Conservation (phyloP, 352 stramenopile genomes). For the Phytophthora cajani region DNA sequence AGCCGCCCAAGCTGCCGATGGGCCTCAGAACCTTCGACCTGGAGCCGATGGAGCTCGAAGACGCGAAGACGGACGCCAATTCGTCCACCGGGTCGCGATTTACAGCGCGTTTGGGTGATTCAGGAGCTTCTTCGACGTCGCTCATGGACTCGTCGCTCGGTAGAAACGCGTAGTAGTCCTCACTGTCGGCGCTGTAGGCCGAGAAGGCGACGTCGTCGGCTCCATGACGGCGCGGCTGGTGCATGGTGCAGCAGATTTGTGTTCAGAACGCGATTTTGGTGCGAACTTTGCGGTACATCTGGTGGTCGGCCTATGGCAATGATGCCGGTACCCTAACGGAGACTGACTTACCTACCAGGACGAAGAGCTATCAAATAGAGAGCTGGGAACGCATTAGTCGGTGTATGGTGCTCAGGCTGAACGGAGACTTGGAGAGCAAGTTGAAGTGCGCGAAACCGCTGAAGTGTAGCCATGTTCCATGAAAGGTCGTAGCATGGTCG, state of each 20-base stretch:
- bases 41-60: slow-evolving; percentile 25
- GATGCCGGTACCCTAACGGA: too few species aligned
- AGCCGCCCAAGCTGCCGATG: slow-evolving; percentile 29
- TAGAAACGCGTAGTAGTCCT: slow-evolving; percentile 71
- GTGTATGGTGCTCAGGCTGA: not conserved
- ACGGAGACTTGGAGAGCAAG: not conserved
- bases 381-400: not conserved
- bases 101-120: slow-evolving; percentile 6
- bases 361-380: not conserved
- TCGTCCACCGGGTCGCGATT: slow-evolving; percentile 34
- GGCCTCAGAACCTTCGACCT: slow-evolving; percentile 36
- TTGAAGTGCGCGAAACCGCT: slow-evolving; percentile 14
- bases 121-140: slow-evolving; percentile 33
- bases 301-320: not conserved
- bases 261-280: not conserved
- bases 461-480: slow-evolving; percentile 32
- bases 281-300: not conserved
- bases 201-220: slow-evolving; percentile 35
- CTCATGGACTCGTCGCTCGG: slow-evolving; percentile 67
- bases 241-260: slow-evolving; percentile 15
- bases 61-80: slow-evolving; percentile 34
- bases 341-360: too few species aligned
- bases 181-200: slow-evolving; percentile 33
- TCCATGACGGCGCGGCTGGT: slow-evolving; percentile 9
- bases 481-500: slow-evolving; percentile 22